These are phyloP conservation scores for Juglanconis oblonga DNA, from an alignment of 2,329 filamentous ascomycete species.

Conservation along the genomic window DNA sequence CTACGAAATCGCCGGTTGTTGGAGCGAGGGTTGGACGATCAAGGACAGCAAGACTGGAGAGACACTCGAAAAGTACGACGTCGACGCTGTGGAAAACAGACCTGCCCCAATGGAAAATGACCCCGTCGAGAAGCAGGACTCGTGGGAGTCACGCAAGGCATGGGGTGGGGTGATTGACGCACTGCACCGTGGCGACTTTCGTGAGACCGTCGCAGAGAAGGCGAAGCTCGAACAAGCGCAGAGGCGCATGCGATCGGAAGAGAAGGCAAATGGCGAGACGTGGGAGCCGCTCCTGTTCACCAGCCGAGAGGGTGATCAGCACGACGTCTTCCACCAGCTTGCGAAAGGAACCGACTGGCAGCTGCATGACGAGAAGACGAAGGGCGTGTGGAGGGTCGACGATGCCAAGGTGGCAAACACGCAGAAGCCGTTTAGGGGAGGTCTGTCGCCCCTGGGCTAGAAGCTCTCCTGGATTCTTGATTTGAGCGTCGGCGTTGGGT, in stretches of 20 bases:
- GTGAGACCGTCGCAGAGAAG: constrained; percentile 69
- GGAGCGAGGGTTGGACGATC: constrained; percentile 40
- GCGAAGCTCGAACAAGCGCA: constrained; percentile 79
- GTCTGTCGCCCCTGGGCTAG: constrained; percentile 30
- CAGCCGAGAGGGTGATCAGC: constrained; percentile 24
- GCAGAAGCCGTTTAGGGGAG: constrained; percentile 32
- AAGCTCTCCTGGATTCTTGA: not conserved
- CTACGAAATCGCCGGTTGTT: constrained; percentile 38
- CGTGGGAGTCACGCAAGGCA: constrained; percentile 75
- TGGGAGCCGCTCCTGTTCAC: constrained; percentile 42
- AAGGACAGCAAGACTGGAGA: constrained; percentile 31
- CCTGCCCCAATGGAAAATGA: constrained; percentile 32
- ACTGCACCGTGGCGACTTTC: constrained; percentile 72
- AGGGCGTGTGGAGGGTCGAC: constrained; percentile 37
- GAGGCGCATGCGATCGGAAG: constrained; percentile 67
- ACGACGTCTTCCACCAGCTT: constrained; percentile 31
- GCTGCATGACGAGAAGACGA: constrained; percentile 33
- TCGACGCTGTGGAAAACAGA: constrained; percentile 32
- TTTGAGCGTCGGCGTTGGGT: constrained; percentile 22
- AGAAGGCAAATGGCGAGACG: constrained; percentile 47
- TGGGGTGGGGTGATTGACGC: constrained; percentile 76
- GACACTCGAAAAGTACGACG: constrained; percentile 33
- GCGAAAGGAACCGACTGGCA: constrained; percentile 27
- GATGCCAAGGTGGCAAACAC: constrained; percentile 21
- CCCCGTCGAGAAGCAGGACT: constrained; percentile 68